Percentiles rank a stretch among this genome's conserved stretches.
Conservation (phyloP, 768 basidiomycete genomes). For the Termitomyces sp. region DNA sequence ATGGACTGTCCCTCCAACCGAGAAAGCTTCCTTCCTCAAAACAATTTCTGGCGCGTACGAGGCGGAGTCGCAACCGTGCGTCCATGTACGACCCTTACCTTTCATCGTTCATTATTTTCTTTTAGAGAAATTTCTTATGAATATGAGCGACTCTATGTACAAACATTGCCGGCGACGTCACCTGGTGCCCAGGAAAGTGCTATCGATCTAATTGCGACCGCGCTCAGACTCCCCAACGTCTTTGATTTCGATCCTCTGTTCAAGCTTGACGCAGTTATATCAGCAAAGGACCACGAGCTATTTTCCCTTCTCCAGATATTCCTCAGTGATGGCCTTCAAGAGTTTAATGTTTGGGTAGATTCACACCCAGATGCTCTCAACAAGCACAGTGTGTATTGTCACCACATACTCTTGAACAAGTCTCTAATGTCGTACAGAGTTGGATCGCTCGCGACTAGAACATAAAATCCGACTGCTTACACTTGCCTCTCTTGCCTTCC, state of each 20-base stretch:
- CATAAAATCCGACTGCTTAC: slow-evolving; percentile 78
- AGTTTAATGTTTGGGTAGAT: slow-evolving; percentile 60
- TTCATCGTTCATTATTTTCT: slow-evolving; percentile 1
- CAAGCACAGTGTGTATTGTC: slow-evolving; percentile 51
- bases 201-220: slow-evolving; percentile 56
- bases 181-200: slow-evolving; percentile 51
- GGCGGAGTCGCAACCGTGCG: slow-evolving; percentile 60
- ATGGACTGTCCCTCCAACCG: slow-evolving; percentile 62
- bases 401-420: slow-evolving; percentile 5
- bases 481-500: slow-evolving; percentile 73
- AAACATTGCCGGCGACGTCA: slow-evolving; percentile 55
- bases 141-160: slow-evolving; percentile 60
- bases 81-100: slow-evolving; percentile 10
- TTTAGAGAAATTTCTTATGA: slow-evolving; percentile 59
- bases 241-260: slow-evolving; percentile 84
- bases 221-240: slow-evolving; percentile 60
- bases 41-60: slow-evolving; percentile 56
- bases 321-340: slow-evolving; percentile 57
- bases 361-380: slow-evolving; percentile 46
- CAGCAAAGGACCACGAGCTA: slow-evolving; percentile 64
- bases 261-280: slow-evolving; percentile 69
- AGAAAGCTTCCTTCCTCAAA: slow-evolving; percentile 67
- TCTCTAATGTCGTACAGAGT: slow-evolving; percentile 33
- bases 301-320: slow-evolving; percentile 78
- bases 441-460: slow-evolving; percentile 59